Evolutionary conservation across 768 basidiomycete species (phyloP).

Genomic region (Rhizopogon vulgaris): DNA sequence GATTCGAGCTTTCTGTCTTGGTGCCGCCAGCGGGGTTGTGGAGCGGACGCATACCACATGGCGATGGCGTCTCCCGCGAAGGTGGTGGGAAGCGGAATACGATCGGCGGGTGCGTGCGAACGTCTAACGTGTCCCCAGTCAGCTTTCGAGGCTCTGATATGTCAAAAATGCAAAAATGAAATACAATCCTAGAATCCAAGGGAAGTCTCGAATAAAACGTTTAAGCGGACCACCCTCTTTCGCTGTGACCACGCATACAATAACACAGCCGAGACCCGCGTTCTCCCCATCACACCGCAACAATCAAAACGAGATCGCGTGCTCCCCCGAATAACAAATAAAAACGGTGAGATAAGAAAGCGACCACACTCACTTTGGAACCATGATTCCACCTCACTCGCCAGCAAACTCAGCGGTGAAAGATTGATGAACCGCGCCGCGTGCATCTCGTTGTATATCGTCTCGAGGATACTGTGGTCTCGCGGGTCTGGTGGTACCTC

Average conservation of each 20-base stretch:
- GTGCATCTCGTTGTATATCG: conserved; percentile 65
- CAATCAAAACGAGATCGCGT: not conserved
- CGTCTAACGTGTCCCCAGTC: conserved; percentile 33
- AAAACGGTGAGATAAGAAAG: conserved; percentile 1
- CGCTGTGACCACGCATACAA: too few species aligned
- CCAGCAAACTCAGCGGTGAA: conserved; percentile 54
- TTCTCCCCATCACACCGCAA: not conserved
- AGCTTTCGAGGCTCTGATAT: not conserved
- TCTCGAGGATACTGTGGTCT: conserved; percentile 59
- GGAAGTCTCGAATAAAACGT: too few species aligned
- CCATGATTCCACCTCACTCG: conserved; percentile 50
- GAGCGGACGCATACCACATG: too few species aligned
- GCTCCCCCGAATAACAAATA: not conserved
- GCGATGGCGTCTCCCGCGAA: conserved; percentile 11
- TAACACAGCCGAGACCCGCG: too few species aligned
- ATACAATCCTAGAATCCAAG: too few species aligned
- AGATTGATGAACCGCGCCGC: conserved; percentile 63
- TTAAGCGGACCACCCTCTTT: too few species aligned
- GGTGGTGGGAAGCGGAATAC: conserved; percentile 57
- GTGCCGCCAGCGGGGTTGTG: too few species aligned
- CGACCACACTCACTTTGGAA: conserved; percentile 47
- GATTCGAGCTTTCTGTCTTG: too few species aligned
- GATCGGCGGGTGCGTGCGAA: conserved; percentile 61
- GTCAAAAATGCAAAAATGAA: too few species aligned
- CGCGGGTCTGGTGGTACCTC: conserved; percentile 43